A percentile compares a stretch with the other conserved stretches of the same genome.
Conservation (phyloP, 2,329 filamentous ascomycete species). For the Cladosporium colombiae region DNA sequence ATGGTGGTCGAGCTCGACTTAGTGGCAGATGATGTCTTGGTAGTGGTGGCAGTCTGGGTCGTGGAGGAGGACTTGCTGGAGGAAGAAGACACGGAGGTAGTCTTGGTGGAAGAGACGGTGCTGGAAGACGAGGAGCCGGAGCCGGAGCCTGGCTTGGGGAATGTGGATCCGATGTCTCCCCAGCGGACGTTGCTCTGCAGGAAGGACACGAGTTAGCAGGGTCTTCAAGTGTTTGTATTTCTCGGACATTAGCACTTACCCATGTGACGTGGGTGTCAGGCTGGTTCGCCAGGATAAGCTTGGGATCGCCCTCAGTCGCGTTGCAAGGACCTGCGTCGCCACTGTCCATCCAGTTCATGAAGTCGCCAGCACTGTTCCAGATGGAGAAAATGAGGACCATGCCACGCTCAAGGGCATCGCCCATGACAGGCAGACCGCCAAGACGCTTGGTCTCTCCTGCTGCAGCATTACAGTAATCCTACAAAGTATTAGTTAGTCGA, state of each 20-base stretch:
- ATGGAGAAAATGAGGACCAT: conserved; percentile 65
- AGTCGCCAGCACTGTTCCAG: conserved; percentile 64
- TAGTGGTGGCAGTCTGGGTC: not conserved
- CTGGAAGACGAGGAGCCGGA: not conserved
- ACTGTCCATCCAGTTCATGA: conserved; percentile 73
- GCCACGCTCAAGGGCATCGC: conserved; percentile 53
- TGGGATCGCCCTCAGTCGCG: conserved; percentile 55
- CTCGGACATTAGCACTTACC: conserved; percentile 35
- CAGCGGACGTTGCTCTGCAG: conserved; percentile 54
- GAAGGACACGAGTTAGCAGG: not conserved
- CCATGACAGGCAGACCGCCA: conserved; percentile 58
- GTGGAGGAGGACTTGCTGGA: conserved; percentile 4
- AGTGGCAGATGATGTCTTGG: not conserved
- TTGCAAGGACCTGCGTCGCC: conserved; percentile 56
- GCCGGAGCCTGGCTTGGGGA: not conserved
- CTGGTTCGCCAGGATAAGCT: conserved; percentile 36
- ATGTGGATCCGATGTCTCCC: conserved; percentile 59
- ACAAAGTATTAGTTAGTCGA: not conserved
- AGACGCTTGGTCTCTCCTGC: conserved; percentile 8
- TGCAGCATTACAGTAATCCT: conserved; percentile 17
- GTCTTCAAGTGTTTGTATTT: not conserved
- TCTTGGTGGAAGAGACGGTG: not conserved
- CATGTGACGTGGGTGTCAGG: conserved; percentile 26
- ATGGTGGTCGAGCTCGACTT: conserved; percentile 3
- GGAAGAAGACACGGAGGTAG: not conserved